Base-by-base conservation (phyloP, 225 moss, liverwort and hornwort genomes). In the Straminergon stramineum region DNA sequence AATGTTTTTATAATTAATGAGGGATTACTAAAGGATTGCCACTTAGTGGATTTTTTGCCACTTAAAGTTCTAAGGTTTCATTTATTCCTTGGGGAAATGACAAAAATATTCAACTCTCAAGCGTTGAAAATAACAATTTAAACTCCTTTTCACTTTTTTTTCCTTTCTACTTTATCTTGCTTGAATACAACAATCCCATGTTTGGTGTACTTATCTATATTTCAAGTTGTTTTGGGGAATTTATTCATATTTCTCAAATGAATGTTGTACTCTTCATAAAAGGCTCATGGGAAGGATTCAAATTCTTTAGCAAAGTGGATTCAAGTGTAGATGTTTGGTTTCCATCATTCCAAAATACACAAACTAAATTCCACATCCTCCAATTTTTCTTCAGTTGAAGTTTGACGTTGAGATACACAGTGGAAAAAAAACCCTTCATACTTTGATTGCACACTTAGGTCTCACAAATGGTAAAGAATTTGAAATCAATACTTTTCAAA, bases 51-150 rank as follows among this genome's bases (percentile, higher is more conserved):
- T 0, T 5, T 27, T 45, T 27, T 17, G 45, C 2, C 31, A 31
- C 48, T 18, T 31, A 18, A 18, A 7, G 7, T 19, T 2, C 18
- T 19, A 1, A 3, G 7, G 18, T 28, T 17, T 45, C 9, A 17
- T 45, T 17, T 17, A 6, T 17, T 74, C 10, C 3, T 74, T 10
- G 10, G 0, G 1, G 5, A 45, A 74, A 17, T 6, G 6, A 45
- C 0, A 17, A 28, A 70, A 28, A 43, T 28, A 28, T 17, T 18
- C 4, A 11, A 48, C 11, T 51, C 2, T 5, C 0, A 48, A 0
- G 7, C 7, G 1, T 75, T 11, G 11, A 19, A 9, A 31, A 51
- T 10, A 31, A 0, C 1, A 1, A 75, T 15, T 48, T 10, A 30
- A 45, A 28, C 0, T 13, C 3, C 3, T 13, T 12, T 30, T 17